Evolutionary conservation across 1,284 basidiomycete genomes (phyloP).

Genomic region (Apiotrichum veenhuisii): DNA sequence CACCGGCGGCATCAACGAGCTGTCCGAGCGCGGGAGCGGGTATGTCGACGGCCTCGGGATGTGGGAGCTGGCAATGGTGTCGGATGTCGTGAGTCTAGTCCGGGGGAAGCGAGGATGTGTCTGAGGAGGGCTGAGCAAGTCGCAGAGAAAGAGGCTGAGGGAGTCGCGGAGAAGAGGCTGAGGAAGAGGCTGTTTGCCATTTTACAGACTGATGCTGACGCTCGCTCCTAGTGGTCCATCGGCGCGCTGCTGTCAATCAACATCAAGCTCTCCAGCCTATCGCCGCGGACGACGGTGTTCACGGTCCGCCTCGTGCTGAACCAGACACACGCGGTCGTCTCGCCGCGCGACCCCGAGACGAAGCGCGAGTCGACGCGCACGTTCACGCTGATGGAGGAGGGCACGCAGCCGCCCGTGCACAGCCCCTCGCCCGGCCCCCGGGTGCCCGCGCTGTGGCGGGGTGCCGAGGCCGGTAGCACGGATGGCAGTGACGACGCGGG

Average conservation of each 20-base stretch:
- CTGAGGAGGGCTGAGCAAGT: no score
- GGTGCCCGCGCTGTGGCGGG: slow-evolving; percentile 23
- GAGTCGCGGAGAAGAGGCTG: no score
- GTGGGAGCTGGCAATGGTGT: slow-evolving; percentile 16
- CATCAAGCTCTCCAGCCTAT: slow-evolving; percentile 11
- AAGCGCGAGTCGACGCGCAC: slow-evolving; percentile 10
- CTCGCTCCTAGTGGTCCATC: slow-evolving; percentile 17
- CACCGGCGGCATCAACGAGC: slow-evolving; percentile 15
- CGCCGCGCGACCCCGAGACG: slow-evolving; percentile 19
- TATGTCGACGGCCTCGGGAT: slow-evolving; percentile 17
- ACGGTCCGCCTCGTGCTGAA: slow-evolving; percentile 14
- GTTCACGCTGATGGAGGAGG: slow-evolving; percentile 18
- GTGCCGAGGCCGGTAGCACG: slow-evolving; percentile 13
- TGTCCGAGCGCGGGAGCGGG: slow-evolving; percentile 16
- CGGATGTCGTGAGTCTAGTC: slow-evolving; percentile 24
- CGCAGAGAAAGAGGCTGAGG: no score
- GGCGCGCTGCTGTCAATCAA: slow-evolving; percentile 14
- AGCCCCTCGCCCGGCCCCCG: slow-evolving; percentile 4
- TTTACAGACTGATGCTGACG: no score
- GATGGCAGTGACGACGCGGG: background rate
- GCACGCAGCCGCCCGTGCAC: slow-evolving; percentile 15
- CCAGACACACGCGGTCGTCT: slow-evolving; percentile 23
- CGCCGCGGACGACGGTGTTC: slow-evolving; percentile 18
- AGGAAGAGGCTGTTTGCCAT: no score
- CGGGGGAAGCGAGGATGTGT: no score